Base-by-base conservation (phyloP, 2,329 filamentous ascomycete genomes). In the Pseudogymnoascus destructans region DNA sequence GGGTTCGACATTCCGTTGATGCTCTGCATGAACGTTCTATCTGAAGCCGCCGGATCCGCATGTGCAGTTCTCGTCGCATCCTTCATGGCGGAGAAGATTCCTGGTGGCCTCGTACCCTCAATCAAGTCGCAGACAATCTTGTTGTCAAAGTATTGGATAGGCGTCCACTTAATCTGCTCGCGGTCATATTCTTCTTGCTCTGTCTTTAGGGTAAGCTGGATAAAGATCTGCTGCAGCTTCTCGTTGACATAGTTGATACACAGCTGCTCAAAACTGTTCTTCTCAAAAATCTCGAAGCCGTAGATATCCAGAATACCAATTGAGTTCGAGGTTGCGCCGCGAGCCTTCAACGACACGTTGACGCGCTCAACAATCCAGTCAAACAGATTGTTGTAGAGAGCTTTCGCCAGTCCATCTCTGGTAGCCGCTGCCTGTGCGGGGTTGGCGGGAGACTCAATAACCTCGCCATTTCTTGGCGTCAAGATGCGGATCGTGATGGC, bases 231-330 rank as follows among this genome's bases (percentile, higher is more conserved):
- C 73, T 98, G 93, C 59, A 98, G 77, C 73, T 98, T 98, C 74
- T 98, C 93, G 72, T 98, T 98, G 69, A 97, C 95, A 69, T 97
- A 98, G 76, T 98, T 98, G 79, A 98, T 98, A 74, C 93, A 98
- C 6, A 98, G 81, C 73, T 98, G 93, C 71, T 98, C 93, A 67
- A 98, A 98, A 64, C 89, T 96, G 75, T 98, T 98, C 75, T 92
- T 93, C 70, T 98, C 93, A 65, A 98, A 98, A 65, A 98, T 98
- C 70, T 98, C 93, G 68, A 98, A 98, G 2, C 93, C 93, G 70
- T 98, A 98, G 65, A 98, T 98, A 78, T 98, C 93, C 64, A 98
- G 79, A 69, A 98, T 97, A 69, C 93, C 93, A 64, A 98, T 93
- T 2, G 88, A 88, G 70, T 96, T 93, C 40, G 82, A 75, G 3